Conservation (phyloP, 2,329 filamentous ascomycete species). For the Cladosporium oxysporum region DNA sequence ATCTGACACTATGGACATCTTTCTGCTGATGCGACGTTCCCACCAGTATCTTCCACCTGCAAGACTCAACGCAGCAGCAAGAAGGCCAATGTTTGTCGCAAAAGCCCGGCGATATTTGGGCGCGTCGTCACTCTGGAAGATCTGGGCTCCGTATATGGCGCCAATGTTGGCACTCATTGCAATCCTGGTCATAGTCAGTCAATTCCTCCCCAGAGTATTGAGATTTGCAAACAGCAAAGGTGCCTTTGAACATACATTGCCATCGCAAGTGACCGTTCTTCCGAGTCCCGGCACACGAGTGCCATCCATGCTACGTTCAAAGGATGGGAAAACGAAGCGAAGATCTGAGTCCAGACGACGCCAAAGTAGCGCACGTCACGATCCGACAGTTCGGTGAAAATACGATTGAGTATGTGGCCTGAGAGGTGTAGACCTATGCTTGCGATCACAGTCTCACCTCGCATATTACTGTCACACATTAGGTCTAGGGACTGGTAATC, state of each 20-base stretch:
- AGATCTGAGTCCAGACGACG: slow-evolving; percentile 58
- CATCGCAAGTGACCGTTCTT: slow-evolving; percentile 61
- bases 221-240: neutral
- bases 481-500: neutral
- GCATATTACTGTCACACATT: slow-evolving; percentile 44
- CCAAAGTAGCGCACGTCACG: slow-evolving; percentile 54
- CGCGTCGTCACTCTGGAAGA: slow-evolving; percentile 57
- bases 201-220: neutral
- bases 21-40: neutral
- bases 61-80: slow-evolving; percentile 46
- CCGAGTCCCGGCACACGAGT: slow-evolving; percentile 56
- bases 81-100: slow-evolving; percentile 47
- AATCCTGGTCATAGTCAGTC: slow-evolving; percentile 33
- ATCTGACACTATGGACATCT: neutral
- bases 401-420: slow-evolving; percentile 56
- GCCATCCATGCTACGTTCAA: slow-evolving; percentile 64
- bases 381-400: slow-evolving; percentile 49
- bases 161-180: slow-evolving; percentile 65
- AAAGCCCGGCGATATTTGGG: slow-evolving; percentile 56
- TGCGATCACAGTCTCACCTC: slow-evolving; percentile 55
- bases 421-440: slow-evolving; percentile 51
- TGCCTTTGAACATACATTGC: slow-evolving; percentile 40
- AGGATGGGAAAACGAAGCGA: slow-evolving; percentile 57
- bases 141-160: slow-evolving; percentile 62
- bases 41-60: slow-evolving; percentile 28